Evolutionary conservation across 2,329 filamentous ascomycete genomes (phyloP).

Genomic region (Aspergillus unguis): DNA sequence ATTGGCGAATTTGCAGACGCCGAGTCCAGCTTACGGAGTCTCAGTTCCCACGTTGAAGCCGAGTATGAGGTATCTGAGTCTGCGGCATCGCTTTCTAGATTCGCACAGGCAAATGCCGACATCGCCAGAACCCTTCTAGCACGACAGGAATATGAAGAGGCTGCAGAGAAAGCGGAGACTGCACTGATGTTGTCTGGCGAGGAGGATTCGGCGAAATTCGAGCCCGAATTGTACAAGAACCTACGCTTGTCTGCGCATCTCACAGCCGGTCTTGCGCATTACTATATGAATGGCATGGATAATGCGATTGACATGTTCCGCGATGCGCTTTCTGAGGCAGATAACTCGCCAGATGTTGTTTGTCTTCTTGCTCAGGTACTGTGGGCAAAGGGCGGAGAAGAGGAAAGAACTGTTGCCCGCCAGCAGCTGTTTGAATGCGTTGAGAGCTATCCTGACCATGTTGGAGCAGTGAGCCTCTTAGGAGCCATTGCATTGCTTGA

Average conservation of each 20-base stretch:
- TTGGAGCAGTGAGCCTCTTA: constrained; percentile 75
- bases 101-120: constrained; percentile 81
- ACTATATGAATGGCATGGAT: constrained; percentile 63
- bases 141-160: constrained; percentile 59
- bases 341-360: constrained; percentile 74
- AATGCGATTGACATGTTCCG: constrained; percentile 77
- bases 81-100: constrained; percentile 65
- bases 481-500: constrained; percentile 82
- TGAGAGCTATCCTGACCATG: constrained; percentile 68
- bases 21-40: constrained; percentile 59
- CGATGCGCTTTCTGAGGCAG: constrained; percentile 71
- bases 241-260: constrained; percentile 80
- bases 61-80: constrained; percentile 86
- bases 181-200: constrained; percentile 77
- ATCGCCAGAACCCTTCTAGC: constrained; percentile 81
- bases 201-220: constrained; percentile 62
- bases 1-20: constrained; percentile 66
- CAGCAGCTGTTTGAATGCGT: constrained; percentile 77
- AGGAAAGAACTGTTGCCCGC: constrained; percentile 71
- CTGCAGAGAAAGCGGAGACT: constrained; percentile 75
- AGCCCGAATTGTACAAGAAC: constrained; percentile 61
- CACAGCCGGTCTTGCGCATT: constrained; percentile 78
- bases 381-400: constrained; percentile 79
- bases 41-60: constrained; percentile 69
- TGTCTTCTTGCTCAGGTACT: constrained; percentile 87